Evolutionary conservation across 2,329 filamentous ascomycete species (phyloP).

Genomic region (Pestalotiopsis sp.): DNA sequence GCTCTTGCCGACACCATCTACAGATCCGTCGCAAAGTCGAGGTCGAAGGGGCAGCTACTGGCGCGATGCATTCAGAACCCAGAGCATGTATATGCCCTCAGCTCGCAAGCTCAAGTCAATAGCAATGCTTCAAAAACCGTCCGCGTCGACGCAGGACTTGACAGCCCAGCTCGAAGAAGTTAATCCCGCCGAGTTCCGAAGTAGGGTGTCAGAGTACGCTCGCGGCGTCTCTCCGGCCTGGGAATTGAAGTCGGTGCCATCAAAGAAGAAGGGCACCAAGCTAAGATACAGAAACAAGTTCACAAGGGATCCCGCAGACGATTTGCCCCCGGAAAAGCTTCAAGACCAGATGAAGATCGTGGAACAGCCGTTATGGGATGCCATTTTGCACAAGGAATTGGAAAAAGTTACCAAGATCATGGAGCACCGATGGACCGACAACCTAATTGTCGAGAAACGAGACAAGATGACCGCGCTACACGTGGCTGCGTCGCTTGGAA

Average conservation of each 20-base stretch:
- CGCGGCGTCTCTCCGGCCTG: conserved; percentile 15
- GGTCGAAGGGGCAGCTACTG: background rate
- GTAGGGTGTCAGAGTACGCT: conserved; percentile 13
- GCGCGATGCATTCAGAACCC: background rate
- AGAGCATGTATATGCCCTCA: background rate
- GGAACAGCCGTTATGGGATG: conserved; percentile 17
- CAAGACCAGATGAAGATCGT: conserved; percentile 16
- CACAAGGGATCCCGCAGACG: conserved; percentile 13
- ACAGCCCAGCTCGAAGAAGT: conserved; percentile 13
- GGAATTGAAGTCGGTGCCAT: conserved; percentile 9
- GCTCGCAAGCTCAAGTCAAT: conserved; percentile 16
- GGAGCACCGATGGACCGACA: conserved; percentile 17
- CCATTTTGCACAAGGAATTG: conserved; percentile 15
- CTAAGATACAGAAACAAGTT: conserved; percentile 17
- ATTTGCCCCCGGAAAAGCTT: conserved; percentile 14
- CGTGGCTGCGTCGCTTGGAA: conserved; percentile 16
- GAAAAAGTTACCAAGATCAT: conserved; percentile 15
- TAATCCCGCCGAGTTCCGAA: conserved; percentile 15
- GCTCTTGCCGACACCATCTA: background rate
- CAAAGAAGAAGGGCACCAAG: conserved; percentile 12
- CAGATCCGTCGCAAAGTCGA: background rate
- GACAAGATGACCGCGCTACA: conserved; percentile 17
- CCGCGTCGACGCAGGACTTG: background rate
- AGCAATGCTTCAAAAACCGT: conserved; percentile 13
- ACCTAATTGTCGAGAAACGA: conserved; percentile 16